phyloP scores from a whole-genome alignment of 2,329 filamentous ascomycete species.

The Pezicula carpinea region DNA sequence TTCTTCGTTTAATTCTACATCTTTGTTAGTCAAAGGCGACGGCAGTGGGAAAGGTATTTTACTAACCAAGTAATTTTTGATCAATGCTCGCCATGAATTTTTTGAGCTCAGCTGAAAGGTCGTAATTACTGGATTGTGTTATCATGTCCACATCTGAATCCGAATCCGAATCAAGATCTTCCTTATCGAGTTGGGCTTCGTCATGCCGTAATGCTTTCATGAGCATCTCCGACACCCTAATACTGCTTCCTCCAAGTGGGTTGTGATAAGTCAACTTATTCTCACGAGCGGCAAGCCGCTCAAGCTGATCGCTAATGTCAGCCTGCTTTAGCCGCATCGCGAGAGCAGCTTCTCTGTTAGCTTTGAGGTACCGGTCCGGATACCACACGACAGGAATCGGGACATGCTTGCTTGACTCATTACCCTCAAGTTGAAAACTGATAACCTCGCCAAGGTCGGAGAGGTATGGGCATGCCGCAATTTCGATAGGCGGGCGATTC shows the following conservation, averaged over 20 bases:
- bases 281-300: slow-evolving; percentile 21
- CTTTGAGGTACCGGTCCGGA: slow-evolving; percentile 47
- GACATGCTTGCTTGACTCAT: slow-evolving; percentile 38
- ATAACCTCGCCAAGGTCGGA: slow-evolving; percentile 42
- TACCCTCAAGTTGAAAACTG: slow-evolving; percentile 38
- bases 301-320: slow-evolving; percentile 22
- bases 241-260: slow-evolving; percentile 14
- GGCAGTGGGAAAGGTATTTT: neutral
- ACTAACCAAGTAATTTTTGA: slow-evolving; percentile 25
- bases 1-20: slow-evolving; percentile 23
- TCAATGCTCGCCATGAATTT: slow-evolving; percentile 27
- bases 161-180: slow-evolving; percentile 4
- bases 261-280: slow-evolving; percentile 21
- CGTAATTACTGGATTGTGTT: slow-evolving; percentile 8
- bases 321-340: slow-evolving; percentile 33
- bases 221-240: slow-evolving; percentile 27
- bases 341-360: slow-evolving; percentile 40
- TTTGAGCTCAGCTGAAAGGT: slow-evolving; percentile 22
- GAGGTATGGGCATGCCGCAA: slow-evolving; percentile 24
- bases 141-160: slow-evolving; percentile 9
- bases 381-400: slow-evolving; percentile 49
- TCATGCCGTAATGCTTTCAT: slow-evolving; percentile 26
- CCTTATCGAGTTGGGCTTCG: slow-evolving; percentile 13
- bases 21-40: slow-evolving; percentile 13
- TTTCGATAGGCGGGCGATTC: slow-evolving; percentile 15